Percentiles rank a stretch among this genome's conserved stretches.
Evolutionary conservation across 345 rosid genomes (phyloP).

Genomic region (rapeseed (Brassica napus)): DNA sequence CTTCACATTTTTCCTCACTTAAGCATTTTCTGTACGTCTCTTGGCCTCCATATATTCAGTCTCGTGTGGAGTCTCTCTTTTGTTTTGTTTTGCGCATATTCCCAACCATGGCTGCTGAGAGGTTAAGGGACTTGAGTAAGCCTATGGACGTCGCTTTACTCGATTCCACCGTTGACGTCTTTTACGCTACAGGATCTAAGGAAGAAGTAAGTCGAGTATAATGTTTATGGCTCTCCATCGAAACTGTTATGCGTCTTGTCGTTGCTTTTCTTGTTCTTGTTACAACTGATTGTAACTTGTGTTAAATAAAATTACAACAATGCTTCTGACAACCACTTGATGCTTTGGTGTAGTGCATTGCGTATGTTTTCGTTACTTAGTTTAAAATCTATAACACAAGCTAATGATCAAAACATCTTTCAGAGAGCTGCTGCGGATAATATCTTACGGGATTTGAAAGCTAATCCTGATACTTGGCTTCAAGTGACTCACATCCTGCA

Average conservation of each 20-base stretch:
- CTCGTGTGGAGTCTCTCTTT: neutral
- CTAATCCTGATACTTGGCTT: constrained; percentile 94
- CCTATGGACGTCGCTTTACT: constrained; percentile 86
- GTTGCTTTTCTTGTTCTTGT: neutral
- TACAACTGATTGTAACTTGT: neutral
- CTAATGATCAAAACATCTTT: neutral
- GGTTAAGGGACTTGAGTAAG: constrained; percentile 86
- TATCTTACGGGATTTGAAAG: constrained; percentile 85
- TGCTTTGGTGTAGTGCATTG: neutral
- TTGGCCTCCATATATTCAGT: constrained; percentile 26
- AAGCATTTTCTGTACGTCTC: constrained; percentile 25
- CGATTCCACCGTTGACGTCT: constrained; percentile 92
- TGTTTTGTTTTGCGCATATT: neutral
- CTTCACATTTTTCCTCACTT: neutral
- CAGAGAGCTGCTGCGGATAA: constrained; percentile 94
- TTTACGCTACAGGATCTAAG: constrained; percentile 98
- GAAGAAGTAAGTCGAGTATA: constrained; percentile 60
- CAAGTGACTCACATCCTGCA: constrained; percentile 91
- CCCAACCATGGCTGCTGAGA: constrained; percentile 83
- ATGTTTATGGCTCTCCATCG: neutral
- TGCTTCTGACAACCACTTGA: neutral
- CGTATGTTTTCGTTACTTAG: neutral
- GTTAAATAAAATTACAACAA: neutral
- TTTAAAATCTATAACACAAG: neutral
- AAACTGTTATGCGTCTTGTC: neutral